Conservation (phyloP, 352 stramenopile genomes). For the Phytophthora pluvialis region DNA sequence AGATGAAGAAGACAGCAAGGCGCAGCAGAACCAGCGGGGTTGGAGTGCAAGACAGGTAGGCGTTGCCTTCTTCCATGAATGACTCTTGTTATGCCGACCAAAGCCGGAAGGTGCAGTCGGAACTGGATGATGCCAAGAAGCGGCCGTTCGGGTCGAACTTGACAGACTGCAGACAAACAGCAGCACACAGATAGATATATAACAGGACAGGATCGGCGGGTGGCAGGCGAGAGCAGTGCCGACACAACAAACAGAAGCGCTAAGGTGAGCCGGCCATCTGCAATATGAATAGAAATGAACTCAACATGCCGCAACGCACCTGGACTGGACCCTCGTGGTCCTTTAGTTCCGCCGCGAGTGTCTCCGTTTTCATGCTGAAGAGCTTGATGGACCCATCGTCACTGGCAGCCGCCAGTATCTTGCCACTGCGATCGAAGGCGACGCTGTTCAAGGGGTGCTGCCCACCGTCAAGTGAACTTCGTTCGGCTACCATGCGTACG, state of each 20-base stretch:
- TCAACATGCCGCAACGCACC: slow-evolving; percentile 48
- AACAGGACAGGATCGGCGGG: slow-evolving; percentile 19
- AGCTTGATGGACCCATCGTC: slow-evolving; percentile 93
- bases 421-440: slow-evolving; percentile 90
- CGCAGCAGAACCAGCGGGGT: neutral
- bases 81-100: slow-evolving; percentile 69
- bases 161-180: slow-evolving; percentile 65
- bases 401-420: slow-evolving; percentile 82
- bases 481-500: slow-evolving; percentile 94
- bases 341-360: slow-evolving; percentile 79
- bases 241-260: slow-evolving; percentile 18
- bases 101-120: slow-evolving; percentile 93
- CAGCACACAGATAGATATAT: slow-evolving; percentile 29
- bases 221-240: slow-evolving; percentile 5
- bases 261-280: slow-evolving; percentile 17
- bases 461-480: slow-evolving; percentile 83
- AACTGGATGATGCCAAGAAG: slow-evolving; percentile 91
- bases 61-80: slow-evolving; percentile 10
- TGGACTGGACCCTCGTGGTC: slow-evolving; percentile 95
- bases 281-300: slow-evolving; percentile 39
- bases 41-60: slow-evolving; percentile 12
- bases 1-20: slow-evolving; percentile 20
- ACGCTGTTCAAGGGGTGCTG: slow-evolving; percentile 93
- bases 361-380: slow-evolving; percentile 82
- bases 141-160: slow-evolving; percentile 90